Evolutionary conservation across 177 flowering plant genomes (phyloP), one percentile per base, ranked within the genome.

Genomic region (Tripterygium wilfordii): DNA sequence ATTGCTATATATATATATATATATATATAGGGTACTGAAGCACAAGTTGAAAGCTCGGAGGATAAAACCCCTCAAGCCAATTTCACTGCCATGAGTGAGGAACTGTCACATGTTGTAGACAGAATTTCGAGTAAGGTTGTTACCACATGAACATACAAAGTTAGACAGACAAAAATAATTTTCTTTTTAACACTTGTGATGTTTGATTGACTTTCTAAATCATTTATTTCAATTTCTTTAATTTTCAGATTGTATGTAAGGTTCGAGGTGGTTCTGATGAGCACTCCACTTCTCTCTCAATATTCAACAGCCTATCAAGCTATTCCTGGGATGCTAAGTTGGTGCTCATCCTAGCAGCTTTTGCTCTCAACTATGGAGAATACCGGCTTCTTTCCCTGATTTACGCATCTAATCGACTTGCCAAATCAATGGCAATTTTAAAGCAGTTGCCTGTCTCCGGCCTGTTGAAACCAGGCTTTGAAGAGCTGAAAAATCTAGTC

Each of bases 251-350:
- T 31, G 25, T 60, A 27, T 58, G 42, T 56, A 65, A 62, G 52
- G 51, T 57, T 8, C 28, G 42, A 19, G 43, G 57, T 4, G 61
- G 67, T 5, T 18, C 24, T 5, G 76, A 77, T 38, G 69, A 54
- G 5, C 70, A 60, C 36, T 23, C 41, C 1, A 58, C 62, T 26
- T 43, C 75, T 0, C 1, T 66, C 1, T 39, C 63, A 1, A 9
- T 77, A 25, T 62, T 72, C 43, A 48, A 53, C 27, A 30, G 53
- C 56, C 16, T 78, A n/a, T 17, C 70, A 18, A 53, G 10, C 49
- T 80, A 60, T 35, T 3, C 62, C 1, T 83, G 88, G 88, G 82
- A 76, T 36, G 79, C 78, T 0, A 83, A 83, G 69, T 45, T 63
- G 51, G 80, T 69, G 42, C 57, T 78, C 22, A 48, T 67, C 32